These are phyloP conservation scores for Globisporangium perplexum DNA, from an alignment of 352 stramenopile genomes.

Conservation along the genomic window DNA sequence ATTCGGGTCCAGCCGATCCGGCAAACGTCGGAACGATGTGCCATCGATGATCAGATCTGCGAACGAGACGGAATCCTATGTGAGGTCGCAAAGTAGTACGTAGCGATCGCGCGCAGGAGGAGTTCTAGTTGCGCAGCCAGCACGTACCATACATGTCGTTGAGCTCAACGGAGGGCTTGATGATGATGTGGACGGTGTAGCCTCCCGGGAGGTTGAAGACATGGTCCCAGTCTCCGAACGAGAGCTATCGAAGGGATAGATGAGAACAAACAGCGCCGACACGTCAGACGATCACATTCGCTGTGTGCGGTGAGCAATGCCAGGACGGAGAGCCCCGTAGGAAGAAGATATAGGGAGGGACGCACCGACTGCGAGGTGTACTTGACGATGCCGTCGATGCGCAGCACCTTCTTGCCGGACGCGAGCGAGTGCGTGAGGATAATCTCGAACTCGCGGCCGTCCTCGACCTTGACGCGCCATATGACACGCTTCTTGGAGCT, in stretches of 20 bases:
- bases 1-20: conserved; percentile 50
- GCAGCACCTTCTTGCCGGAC: conserved; percentile 76
- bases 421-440: conserved; percentile 77
- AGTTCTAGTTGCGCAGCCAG: neutral
- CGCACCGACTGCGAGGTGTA: conserved; percentile 69
- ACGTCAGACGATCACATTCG: no score
- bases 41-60: conserved; percentile 77
- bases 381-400: conserved; percentile 75
- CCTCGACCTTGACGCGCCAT: conserved; percentile 77
- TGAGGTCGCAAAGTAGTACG: neutral
- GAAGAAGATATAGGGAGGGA: no score
- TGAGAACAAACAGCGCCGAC: neutral
- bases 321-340: no score
- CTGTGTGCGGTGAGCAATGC: no score
- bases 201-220: conserved; percentile 77
- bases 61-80: neutral
- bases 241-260: conserved; percentile 29
- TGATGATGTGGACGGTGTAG: conserved; percentile 80
- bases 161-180: conserved; percentile 80
- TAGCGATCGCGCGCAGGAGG: no score
- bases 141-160: conserved; percentile 83
- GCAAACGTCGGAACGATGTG: conserved; percentile 72
- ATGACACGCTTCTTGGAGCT: conserved; percentile 82
- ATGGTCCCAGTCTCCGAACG: conserved; percentile 82
- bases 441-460: conserved; percentile 80